Conservation (phyloP, 1,284 basidiomycete species). For the Phenoliferia sp. region DNA sequence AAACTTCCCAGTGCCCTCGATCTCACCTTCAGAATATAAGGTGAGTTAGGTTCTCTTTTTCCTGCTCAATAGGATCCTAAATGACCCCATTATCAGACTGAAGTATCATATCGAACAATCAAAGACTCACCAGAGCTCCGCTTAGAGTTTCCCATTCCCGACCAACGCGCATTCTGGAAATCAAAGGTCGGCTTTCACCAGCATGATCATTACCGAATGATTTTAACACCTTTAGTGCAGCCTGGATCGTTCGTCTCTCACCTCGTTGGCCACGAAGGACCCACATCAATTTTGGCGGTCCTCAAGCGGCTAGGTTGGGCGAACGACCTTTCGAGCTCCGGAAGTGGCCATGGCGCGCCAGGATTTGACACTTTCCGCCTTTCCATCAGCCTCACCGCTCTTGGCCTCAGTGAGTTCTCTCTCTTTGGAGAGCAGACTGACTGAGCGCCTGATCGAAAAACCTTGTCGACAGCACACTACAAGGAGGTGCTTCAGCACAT, state of each 20-base stretch:
- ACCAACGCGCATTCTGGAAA: conserved; percentile 66
- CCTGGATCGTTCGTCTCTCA: conserved; percentile 75
- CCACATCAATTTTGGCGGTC: conserved; percentile 86
- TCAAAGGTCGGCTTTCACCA: conserved; percentile 12
- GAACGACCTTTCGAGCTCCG: conserved; percentile 68
- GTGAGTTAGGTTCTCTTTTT: neutral
- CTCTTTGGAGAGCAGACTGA: conserved; percentile 22
- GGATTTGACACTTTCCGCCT: conserved; percentile 89
- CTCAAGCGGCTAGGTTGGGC: conserved; percentile 91
- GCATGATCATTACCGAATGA: accelerated
- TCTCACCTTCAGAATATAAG: neutral
- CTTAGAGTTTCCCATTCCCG: conserved; percentile 61
- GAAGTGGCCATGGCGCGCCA: conserved; percentile 63
- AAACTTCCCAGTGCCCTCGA: conserved; percentile 10
- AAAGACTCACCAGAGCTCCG: conserved; percentile 84
- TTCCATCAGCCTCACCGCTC: conserved; percentile 71
- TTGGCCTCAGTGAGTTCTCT: conserved; percentile 57
- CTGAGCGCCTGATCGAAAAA: too few species aligned
- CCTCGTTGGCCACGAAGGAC: conserved; percentile 92
- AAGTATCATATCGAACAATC: conserved; percentile 82
- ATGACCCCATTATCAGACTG: conserved; percentile 55
- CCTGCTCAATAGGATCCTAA: neutral
- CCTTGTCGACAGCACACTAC: conserved; percentile 60
- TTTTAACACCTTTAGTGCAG: conserved; percentile 33
- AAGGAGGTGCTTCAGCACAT: conserved; percentile 64